Evolutionary conservation across 192 early-diverging fungal species (phyloP).

Genomic region (Thamnidium elegans): DNA sequence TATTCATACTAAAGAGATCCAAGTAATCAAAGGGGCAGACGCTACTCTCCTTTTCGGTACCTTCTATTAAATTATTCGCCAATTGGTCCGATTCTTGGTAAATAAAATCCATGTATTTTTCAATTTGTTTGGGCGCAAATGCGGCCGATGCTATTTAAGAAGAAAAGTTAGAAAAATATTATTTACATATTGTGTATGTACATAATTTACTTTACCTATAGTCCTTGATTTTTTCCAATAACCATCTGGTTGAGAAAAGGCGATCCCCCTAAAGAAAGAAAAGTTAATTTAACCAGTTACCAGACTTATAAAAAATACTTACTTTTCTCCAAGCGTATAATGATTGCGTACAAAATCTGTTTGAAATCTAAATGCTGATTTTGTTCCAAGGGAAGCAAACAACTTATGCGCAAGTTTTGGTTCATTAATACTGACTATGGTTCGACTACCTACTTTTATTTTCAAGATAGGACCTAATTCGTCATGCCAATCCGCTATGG

Average conservation of each 20-base stretch:
- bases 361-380: not conserved
- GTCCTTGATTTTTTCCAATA: conserved; percentile 7
- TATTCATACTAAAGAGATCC: not conserved
- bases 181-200: not conserved
- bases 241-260: conserved; percentile 2
- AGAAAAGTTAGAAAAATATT: too few relatives aligned
- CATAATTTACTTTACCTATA: not conserved
- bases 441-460: not conserved
- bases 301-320: not conserved
- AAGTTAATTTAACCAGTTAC: too few relatives aligned
- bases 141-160: too few relatives aligned
- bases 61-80: too few relatives aligned
- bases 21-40: too few relatives aligned
- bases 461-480: conserved; percentile 7
- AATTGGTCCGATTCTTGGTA: too few relatives aligned
- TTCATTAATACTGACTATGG: not conserved
- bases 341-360: not conserved
- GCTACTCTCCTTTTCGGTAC: too few relatives aligned
- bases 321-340: conserved; percentile 6
- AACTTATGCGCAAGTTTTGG: conserved; percentile 9
- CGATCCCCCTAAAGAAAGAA: not conserved
- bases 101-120: too few relatives aligned
- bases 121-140: too few relatives aligned
- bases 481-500: not conserved
- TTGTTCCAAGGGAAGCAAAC: not conserved